These are phyloP conservation scores for Barnettozyma vustinii DNA, from an alignment of 805 yeast genomes.

Conservation along the genomic window DNA sequence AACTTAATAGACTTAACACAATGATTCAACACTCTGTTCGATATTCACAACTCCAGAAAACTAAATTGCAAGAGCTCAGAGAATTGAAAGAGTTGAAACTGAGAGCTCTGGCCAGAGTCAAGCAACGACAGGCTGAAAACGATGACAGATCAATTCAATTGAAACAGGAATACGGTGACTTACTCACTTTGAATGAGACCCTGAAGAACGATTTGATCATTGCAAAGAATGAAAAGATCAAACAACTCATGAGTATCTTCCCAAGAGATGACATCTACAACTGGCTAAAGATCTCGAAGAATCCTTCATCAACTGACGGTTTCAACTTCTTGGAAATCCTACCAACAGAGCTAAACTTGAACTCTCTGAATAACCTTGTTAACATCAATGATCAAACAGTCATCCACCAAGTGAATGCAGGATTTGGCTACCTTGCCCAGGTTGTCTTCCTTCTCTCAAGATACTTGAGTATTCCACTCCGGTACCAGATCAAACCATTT, in stretches of 20 bases:
- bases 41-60: constrained; percentile 4
- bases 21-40: constrained; percentile 9
- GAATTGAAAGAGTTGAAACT: constrained; percentile 8
- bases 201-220: constrained; percentile 14
- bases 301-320: constrained; percentile 8
- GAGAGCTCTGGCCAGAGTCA: constrained; percentile 2
- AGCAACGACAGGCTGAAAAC: neutral
- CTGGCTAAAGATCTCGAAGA: constrained; percentile 14
- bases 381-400: constrained; percentile 11
- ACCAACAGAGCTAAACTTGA: constrained; percentile 15
- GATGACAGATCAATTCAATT: neutral
- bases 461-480: constrained; percentile 31
- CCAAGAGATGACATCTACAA: constrained; percentile 25
- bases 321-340: constrained; percentile 22
- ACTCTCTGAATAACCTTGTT: constrained; percentile 10
- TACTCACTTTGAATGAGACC: constrained; percentile 12
- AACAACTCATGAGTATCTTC: constrained; percentile 25
- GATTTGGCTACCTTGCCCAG: constrained; percentile 32
- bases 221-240: constrained; percentile 19
- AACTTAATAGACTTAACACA: constrained; percentile 5
- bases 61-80: constrained; percentile 11
- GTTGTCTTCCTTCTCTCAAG: constrained; percentile 28
- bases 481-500: constrained; percentile 34
- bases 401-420: constrained; percentile 27
- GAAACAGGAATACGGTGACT: constrained; percentile 15